Percentiles rank a stretch among this genome's conserved stretches.
phyloP scores from a whole-genome alignment of 1,139 yeast species.

The Debaryomycetaceae sp. region DNA sequence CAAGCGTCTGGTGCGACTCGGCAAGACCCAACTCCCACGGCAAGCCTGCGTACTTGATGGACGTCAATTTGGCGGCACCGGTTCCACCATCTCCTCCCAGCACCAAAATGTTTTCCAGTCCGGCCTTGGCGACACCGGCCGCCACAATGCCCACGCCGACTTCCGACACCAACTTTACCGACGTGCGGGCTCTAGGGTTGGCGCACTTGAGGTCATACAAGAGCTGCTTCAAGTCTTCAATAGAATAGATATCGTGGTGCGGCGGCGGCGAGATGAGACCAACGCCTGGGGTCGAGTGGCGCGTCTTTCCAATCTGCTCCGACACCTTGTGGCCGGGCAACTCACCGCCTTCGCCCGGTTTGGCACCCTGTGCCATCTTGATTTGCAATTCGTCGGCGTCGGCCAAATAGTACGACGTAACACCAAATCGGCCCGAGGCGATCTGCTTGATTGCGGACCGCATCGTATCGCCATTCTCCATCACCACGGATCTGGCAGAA shows the following conservation, averaged over 20 bases:
- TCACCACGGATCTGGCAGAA: slow-evolving; percentile 73
- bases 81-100: slow-evolving; percentile 99
- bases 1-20: slow-evolving; percentile 95
- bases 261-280: slow-evolving; percentile 98
- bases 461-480: slow-evolving; percentile 91
- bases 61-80: slow-evolving; percentile 97
- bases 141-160: slow-evolving; percentile 99
- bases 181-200: slow-evolving; percentile 93
- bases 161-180: slow-evolving; percentile 92
- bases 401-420: slow-evolving; percentile 83
- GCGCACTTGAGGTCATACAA: slow-evolving; percentile 95
- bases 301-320: slow-evolving; percentile 79
- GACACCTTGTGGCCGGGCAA: slow-evolving; percentile 93
- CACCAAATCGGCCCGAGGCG: slow-evolving; percentile 98
- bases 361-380: slow-evolving; percentile 99
- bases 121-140: slow-evolving; percentile 98
- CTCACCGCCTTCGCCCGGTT: slow-evolving; percentile 99
- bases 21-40: slow-evolving; percentile 99
- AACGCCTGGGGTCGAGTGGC: slow-evolving; percentile 95
- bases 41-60: slow-evolving; percentile 92
- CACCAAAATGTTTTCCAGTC: slow-evolving; percentile 90
- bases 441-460: slow-evolving; percentile 96
- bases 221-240: slow-evolving; percentile 94
- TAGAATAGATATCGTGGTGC: slow-evolving; percentile 95
- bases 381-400: slow-evolving; percentile 97